Evolutionary conservation across 192 early-diverging fungal genomes (phyloP), one percentile per base, ranked within the genome.

Genomic region (Cladochytrium replicatum): DNA sequence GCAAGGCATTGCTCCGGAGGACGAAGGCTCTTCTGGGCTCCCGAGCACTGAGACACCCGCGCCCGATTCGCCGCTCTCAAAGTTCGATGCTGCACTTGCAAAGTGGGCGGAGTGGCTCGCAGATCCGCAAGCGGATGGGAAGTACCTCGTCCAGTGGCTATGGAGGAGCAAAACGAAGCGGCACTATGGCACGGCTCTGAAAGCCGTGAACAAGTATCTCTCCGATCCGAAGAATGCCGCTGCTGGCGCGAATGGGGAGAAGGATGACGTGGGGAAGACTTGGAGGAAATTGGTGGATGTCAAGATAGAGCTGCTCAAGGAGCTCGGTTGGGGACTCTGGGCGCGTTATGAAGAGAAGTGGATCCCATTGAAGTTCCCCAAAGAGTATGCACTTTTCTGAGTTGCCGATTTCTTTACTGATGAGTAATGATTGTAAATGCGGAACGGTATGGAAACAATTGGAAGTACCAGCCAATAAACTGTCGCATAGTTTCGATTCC

Each of bases 301-400:
- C 38, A 74, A 78, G 27, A 55, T 64, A 30, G 69, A 77, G 22
- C 39, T 92, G 2, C 66, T 85, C 13, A 53, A 42, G 2, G 77
- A 83, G 41, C 53, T 87, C 8, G 71, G 72, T 3, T 94, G 87
- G 86, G 32, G 50, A 25, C 8, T 83, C 5, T 92, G 87, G 88
- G 61, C 46, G 11, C 73, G 77, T 38, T 70, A 70, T 65, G 82
- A 86, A 32, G 54, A 61, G 22, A 69, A 68, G 37, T 76, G 71
- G 71, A 69, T 66, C 22, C 39, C 72, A 0, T 70, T 82, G 43
- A 65, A 72, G 25, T 41, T 48, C 1, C 78, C 70, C 15, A 57
- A 57, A 41, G 74, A 64, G 26, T 58, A 34, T 45, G 70, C 58
- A 1, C 65, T 63, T 7, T 74, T 80, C 52, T 79, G 39, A 61